Evolutionary conservation across 768 basidiomycete species (phyloP), one percentile per base, ranked within the genome.

Genomic region (Pseudohyphozyma bogoriensis): DNA sequence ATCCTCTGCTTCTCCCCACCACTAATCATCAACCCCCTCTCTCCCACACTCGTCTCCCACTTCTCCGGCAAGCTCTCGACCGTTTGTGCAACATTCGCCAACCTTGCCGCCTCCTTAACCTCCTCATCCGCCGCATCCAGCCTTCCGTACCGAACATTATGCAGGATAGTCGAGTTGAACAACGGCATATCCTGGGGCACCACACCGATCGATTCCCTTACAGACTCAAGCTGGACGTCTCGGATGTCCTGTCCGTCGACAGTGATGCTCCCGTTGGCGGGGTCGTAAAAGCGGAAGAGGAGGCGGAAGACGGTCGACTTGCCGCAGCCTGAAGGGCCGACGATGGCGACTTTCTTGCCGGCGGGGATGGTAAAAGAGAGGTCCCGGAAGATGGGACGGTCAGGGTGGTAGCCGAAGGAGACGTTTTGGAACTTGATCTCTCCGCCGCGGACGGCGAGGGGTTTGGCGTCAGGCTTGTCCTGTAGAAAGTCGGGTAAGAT

Each of bases 141-240:
- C 28, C 85, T 78, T 1, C 95, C 95, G 72, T 99, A 99, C 16
- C 92, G 80, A 50, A 99, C 82, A 70, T 99, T 99, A 72, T 96
- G 89, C 80, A 95, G 78, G 49, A 97, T 85, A 71, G 96, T 85
- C 8, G 88, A 84, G 73, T 99, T 92, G 79, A 99, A 97, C 4
- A 99, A 78, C 1, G 95, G 93, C 20, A 93, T 99, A 69, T 99
- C 95, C 73, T 99, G 93, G 1, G 95, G 95, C 1, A 99, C 95
- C 22, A 97, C 89, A 3, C 93, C 95, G 33, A 99, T 85, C 4
- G 79, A 75, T 47, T 75, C 76, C 22, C 95, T 81, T 1, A 97
- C 76, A 37, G 83, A 85, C 28, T 81, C 79, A 39, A 93, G 73
- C 67, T 85, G 81, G 6, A 95, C 75, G 2, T 81, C 78, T 47